A percentile compares a stretch with the other conserved stretches of the same genome.
phyloP scores from a whole-genome alignment of 179 eudicot genomes.

The Beta lomatogona region DNA sequence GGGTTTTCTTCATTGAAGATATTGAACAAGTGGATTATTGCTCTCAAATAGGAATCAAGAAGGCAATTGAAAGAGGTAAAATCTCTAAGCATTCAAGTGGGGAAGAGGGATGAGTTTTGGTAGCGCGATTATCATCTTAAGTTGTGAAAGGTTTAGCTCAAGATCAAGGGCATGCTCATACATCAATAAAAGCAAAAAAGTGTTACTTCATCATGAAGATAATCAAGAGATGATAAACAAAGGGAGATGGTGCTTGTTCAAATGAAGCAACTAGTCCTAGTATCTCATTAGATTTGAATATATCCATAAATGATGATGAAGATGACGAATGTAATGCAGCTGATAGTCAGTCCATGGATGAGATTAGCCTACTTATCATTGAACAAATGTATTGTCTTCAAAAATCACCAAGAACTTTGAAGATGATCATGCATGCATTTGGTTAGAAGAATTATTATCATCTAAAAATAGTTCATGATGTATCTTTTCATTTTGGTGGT shows the following conservation, averaged over 20 bases:
- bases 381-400: slow-evolving; percentile 50
- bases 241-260: slow-evolving; percentile 10
- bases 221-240: slow-evolving; percentile 7
- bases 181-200: slow-evolving; percentile 37
- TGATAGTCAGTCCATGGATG: slow-evolving; percentile 39
- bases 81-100: slow-evolving; percentile 32
- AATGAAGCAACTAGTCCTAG: slow-evolving; percentile 29
- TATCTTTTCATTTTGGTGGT: neutral
- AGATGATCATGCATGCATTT: slow-evolving; percentile 15
- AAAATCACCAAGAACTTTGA: slow-evolving; percentile 31
- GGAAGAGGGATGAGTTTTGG: slow-evolving; percentile 49
- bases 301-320: slow-evolving; percentile 37
- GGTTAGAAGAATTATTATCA: neutral
- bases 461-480: neutral
- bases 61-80: slow-evolving; percentile 56
- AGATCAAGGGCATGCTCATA: slow-evolving; percentile 57
- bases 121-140: slow-evolving; percentile 57
- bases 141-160: slow-evolving; percentile 51
- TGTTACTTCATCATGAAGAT: slow-evolving; percentile 22
- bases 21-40: slow-evolving; percentile 54
- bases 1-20: slow-evolving; percentile 66
- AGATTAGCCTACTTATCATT: slow-evolving; percentile 49
- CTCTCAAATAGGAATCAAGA: slow-evolving; percentile 54
- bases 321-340: slow-evolving; percentile 13
- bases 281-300: slow-evolving; percentile 40